Evolutionary conservation across 2,329 filamentous ascomycete genomes (phyloP).

Genomic region (Byssochlamys sp.): DNA sequence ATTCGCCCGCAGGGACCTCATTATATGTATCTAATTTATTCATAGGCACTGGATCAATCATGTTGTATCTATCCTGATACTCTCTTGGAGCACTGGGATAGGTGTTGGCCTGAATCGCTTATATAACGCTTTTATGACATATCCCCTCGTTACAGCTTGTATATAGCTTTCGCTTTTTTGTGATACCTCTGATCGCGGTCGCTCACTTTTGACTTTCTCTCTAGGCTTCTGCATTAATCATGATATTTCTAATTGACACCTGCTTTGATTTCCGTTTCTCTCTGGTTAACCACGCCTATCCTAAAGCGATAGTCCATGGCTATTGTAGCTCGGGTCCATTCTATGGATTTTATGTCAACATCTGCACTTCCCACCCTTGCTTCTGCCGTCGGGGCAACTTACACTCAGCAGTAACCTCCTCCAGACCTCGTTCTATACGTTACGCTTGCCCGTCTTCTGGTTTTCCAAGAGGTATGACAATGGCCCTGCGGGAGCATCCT

Average conservation of each 20-base stretch:
- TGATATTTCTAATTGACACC: conserved; percentile 5
- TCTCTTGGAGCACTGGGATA: background rate
- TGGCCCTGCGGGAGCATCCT: too few species aligned
- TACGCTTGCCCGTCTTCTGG: too few species aligned
- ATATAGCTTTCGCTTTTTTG: background rate
- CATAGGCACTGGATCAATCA: background rate
- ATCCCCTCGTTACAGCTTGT: background rate
- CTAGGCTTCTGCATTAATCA: conserved; percentile 1
- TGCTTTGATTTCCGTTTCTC: conserved; percentile 4
- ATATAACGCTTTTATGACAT: background rate
- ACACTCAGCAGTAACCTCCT: conserved; percentile 6
- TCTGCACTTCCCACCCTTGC: too few species aligned
- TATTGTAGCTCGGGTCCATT: conserved; percentile 5
- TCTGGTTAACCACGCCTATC: conserved; percentile 4
- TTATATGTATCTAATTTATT: background rate
- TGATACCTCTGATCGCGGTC: background rate
- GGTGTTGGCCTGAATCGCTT: background rate
- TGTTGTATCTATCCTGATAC: background rate
- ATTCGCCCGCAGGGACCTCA: background rate
- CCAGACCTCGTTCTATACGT: background rate
- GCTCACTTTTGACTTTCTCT: background rate
- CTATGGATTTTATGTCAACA: background rate
- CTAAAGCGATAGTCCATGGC: conserved; percentile 5
- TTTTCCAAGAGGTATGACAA: too few species aligned
- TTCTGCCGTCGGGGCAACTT: background rate